phyloP scores from a whole-genome alignment of 2,329 filamentous ascomycete genomes.

The Aspergillus pseudotamarii region DNA sequence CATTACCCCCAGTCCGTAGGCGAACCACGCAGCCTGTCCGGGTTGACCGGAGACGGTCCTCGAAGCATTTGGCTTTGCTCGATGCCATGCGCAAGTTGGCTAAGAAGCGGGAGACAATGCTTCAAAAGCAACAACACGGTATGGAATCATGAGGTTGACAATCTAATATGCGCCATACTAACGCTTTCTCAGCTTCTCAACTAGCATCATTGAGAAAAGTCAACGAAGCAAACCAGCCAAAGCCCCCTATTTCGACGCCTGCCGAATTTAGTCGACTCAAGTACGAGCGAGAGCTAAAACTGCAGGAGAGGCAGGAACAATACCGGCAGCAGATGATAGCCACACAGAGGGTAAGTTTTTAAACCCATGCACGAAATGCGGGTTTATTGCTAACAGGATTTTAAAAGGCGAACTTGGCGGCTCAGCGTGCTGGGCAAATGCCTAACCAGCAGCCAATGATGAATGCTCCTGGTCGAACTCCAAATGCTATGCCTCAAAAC shows the following conservation, averaged over 20 bases:
- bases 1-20: constrained; percentile 62
- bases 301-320: constrained; percentile 59
- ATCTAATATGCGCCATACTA: background rate
- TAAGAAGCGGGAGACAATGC: constrained; percentile 84
- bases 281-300: constrained; percentile 78
- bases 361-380: background rate
- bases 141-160: constrained; percentile 21
- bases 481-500: constrained; percentile 43
- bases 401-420: constrained; percentile 43
- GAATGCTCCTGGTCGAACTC: constrained; percentile 41
- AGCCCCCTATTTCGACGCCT: constrained; percentile 70
- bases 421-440: constrained; percentile 46
- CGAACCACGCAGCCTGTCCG: constrained; percentile 75
- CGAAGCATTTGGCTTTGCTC: constrained; percentile 83
- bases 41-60: constrained; percentile 83
- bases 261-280: constrained; percentile 89
- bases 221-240: constrained; percentile 67
- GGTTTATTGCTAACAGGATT: constrained; percentile 16
- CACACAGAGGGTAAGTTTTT: constrained; percentile 52
- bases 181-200: constrained; percentile 54
- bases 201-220: constrained; percentile 81
- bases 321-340: constrained; percentile 66
- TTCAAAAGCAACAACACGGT: constrained; percentile 85
- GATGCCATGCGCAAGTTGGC: constrained; percentile 95
- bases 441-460: constrained; percentile 44